Base-by-base conservation (phyloP, 225 moss, liverwort and hornwort genomes). In the Marchantia polymorpha region DNA sequence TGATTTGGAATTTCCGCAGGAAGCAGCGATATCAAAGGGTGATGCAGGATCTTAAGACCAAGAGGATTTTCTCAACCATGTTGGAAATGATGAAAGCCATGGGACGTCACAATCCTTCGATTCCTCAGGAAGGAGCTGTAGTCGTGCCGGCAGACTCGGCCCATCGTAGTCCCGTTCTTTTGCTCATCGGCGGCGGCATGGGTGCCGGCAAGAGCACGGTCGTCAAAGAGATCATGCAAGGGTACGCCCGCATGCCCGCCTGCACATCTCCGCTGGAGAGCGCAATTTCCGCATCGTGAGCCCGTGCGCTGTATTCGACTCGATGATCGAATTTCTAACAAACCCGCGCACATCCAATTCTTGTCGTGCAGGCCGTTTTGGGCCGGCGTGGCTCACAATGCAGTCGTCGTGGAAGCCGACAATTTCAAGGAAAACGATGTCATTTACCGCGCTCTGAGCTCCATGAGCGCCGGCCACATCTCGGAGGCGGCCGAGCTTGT, bases 331-430 rank as follows among this genome's bases (percentile, higher is more conserved):
- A 39, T 39, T 39, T 2, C 2, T 39, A 39, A 39, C 39, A 39
- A 39, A 2, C 39, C 39, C 39, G 39, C 39, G 39, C 39, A 39
- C 39, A 39, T 39, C 3, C 2, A 39, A 39, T 39, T 39, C 39
- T 39, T 69, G 69, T 20, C 58, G 39, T 85, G 85, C 88, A 99
- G 94, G 80, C 82, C 95, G 52, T 99, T 99, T 81, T 99, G 97
- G 97, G 84, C 91, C 53, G 88, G 91, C 23, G 95, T 91, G n/a
- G 84, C 92, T 47, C 74, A 88, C 14, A 86, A 93, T 23, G 95
- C 97, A 48, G 95, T 99, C 77, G 88, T 95, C 61, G 99, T 95
- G 25, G 99, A 95, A 84, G 95, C 99, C 59, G 99, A 99, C 83
- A 91, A 95, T 52, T 93, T 99, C 51, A 93, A 99, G 82, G 99